These are phyloP conservation scores for Umbilicus rupestris DNA, from an alignment of 164 flowering plant species.

Conservation along the genomic window DNA sequence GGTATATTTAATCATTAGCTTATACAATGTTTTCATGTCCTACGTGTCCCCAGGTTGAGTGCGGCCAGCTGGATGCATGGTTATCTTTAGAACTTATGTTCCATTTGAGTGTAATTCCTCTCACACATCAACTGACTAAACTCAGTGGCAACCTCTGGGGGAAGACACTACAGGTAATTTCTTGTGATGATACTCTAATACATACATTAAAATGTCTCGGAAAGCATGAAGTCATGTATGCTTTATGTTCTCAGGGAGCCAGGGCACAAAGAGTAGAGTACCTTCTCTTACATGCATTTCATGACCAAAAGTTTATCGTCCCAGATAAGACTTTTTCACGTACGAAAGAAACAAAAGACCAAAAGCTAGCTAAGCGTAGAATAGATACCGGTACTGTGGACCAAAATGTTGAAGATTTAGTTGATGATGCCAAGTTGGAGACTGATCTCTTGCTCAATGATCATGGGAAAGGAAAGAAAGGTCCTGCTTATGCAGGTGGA, in stretches of 20 bases:
- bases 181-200: background rate
- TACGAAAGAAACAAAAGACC: constrained; percentile 50
- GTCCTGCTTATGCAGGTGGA: constrained; percentile 90
- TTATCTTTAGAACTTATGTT: constrained; percentile 95
- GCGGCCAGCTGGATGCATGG: constrained; percentile 98
- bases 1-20: background rate
- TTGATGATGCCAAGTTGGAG: constrained; percentile 28
- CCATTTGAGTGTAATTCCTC: constrained; percentile 93
- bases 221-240: background rate
- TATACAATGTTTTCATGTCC: background rate
- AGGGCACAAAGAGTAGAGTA: constrained; percentile 98
- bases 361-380: constrained; percentile 49
- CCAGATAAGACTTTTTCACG: constrained; percentile 72
- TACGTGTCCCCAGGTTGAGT: constrained; percentile 55
- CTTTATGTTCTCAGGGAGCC: constrained; percentile 63
- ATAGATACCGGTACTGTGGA: constrained; percentile 27
- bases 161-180: constrained; percentile 85
- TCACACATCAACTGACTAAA: constrained; percentile 91
- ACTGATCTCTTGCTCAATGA: constrained; percentile 28
- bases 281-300: constrained; percentile 88
- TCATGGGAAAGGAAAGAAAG: constrained; percentile 61
- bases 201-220: background rate
- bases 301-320: constrained; percentile 80
- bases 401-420: constrained; percentile 32
- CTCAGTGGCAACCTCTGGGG: constrained; percentile 99